Evolutionary conservation across 1,284 basidiomycete genomes (phyloP), one percentile per base, ranked within the genome.

Genomic region (Cystobasidiaceae sp.): DNA sequence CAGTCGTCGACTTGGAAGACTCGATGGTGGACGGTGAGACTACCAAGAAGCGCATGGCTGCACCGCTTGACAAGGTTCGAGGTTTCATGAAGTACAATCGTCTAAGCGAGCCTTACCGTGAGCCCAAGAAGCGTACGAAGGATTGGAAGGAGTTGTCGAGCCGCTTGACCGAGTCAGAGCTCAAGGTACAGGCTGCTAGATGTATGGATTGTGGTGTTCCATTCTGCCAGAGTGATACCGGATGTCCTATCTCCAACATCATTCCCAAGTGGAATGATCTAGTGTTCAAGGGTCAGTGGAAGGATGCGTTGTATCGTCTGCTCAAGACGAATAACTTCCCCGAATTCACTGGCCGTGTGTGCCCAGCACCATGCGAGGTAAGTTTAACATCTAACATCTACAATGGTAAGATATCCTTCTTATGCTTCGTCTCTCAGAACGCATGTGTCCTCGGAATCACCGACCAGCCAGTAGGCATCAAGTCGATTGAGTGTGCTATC

Each of bases 11-110:
- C 75, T 81, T 97, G 68, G 93, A 97, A 77, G 93, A 97, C 75
- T 88, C 92, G 3, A 83, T 93, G 75, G 81, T 93, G 11, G 92
- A 96, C 74, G 91, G 92, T 68, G 82, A 82, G 19, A 82, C 85
- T 11, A 86, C 86, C 56, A 90, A 89, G 77, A 87, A 88, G 73
- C 85, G 89, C 57, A 81, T 90, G 58, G 67, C 70, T 50, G 83
- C 85, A 77, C 94, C 93, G 78, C 81, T 96, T 39, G 93, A 97
- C 80, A 96, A 97, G 80, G 86, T 86, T 39, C 87, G 89, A 54
- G 93, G 93, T 15, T 97, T 97, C 80, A 94, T 94, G 92, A 96
- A 96, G 81, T 96, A 96, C 81, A 90, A 91, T 79, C 86, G 93
- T 48, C 81, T 94, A 23, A 86, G 86, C 68, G 93, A 96, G 78